phyloP scores from a whole-genome alignment of 2,329 filamentous ascomycete species.

The Acephala macrosclerotiorum region DNA sequence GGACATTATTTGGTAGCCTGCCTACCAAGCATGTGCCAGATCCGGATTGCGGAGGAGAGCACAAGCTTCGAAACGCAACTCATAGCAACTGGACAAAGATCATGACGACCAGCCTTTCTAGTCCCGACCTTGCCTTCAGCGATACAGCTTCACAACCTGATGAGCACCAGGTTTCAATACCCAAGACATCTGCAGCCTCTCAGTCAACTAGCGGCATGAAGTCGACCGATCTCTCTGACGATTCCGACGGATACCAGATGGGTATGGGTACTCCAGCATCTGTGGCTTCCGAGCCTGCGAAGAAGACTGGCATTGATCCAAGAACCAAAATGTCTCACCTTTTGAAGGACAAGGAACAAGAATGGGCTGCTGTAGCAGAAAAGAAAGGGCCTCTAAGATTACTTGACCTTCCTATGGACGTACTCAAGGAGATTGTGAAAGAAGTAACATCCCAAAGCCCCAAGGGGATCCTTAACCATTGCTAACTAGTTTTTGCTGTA shows the following conservation, averaged over 20 bases:
- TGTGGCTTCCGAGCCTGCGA: constrained; percentile 30
- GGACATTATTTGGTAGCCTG: background rate
- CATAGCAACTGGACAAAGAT: constrained; percentile 23
- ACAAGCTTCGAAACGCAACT: constrained; percentile 35
- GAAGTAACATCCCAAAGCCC: constrained; percentile 60
- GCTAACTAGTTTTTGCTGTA: constrained; percentile 16
- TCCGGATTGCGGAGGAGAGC: constrained; percentile 34
- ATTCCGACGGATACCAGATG: constrained; percentile 33
- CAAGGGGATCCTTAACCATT: background rate
- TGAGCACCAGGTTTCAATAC: constrained; percentile 36
- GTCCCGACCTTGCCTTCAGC: constrained; percentile 37
- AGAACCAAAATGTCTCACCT: constrained; percentile 49
- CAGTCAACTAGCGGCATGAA: constrained; percentile 36
- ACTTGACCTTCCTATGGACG: constrained; percentile 79
- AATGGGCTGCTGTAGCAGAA: constrained; percentile 70
- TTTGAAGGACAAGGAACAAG: constrained; percentile 66
- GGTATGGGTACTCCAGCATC: constrained; percentile 32
- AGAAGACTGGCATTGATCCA: constrained; percentile 36
- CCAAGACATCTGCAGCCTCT: constrained; percentile 41
- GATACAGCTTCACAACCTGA: constrained; percentile 42
- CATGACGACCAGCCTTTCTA: constrained; percentile 39
- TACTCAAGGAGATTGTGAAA: constrained; percentile 80
- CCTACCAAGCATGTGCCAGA: constrained; percentile 32
- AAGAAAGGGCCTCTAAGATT: constrained; percentile 67
- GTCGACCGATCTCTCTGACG: constrained; percentile 28